Base-by-base conservation (phyloP, 2,329 filamentous ascomycete species). In the Pestalotiopsis sp. region DNA sequence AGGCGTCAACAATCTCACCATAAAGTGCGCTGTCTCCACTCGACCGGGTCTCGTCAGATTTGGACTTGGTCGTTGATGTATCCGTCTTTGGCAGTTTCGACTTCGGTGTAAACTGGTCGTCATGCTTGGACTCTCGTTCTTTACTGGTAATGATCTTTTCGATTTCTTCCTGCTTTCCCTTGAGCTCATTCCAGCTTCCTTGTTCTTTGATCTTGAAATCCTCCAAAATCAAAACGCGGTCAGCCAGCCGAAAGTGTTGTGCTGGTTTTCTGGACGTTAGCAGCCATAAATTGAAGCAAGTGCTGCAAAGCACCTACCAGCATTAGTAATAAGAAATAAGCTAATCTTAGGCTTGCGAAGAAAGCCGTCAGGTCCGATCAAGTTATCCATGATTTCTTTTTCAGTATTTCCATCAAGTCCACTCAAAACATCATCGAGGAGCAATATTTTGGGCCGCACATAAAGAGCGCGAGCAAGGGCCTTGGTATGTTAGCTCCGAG, bases 401-500 rank as follows among this genome's bases (percentile, higher is more conserved):
- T 80, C 76, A 0, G 81, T 82, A 17, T 76, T 74, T 1, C 74
- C 75, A 59, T 82, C 81, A 0, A 82, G 69, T 1, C 75, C 79
- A 57, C 77, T 81, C 61, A 82, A 78, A 1, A 72, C 75, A 64
- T 82, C 81, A 36, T 82, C 81, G 0, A 82, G 69, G 0, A 83
- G 39, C 2, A 76, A 66, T 1, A 78, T 75, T 1, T 75, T 69
- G 12, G 71, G 73, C 7, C 73, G 71, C 2, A 78, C 70, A 68
- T 77, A 81, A 0, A 82, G 57, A 1, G 79, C 79, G 27, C 81
- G 76, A 0, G 81, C 81, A 12, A 83, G 77, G 1, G 80, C 78
- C 80, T 81, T 39, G 23, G 27, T 12, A 17, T 4, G 12, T 25
- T 57, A n/a, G 36, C n/a, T 11, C 12, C 6, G 11, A 14, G 52